These are phyloP conservation scores for Pachyrhizus erosus DNA, from an alignment of 306 rosid species.

Conservation along the genomic window DNA sequence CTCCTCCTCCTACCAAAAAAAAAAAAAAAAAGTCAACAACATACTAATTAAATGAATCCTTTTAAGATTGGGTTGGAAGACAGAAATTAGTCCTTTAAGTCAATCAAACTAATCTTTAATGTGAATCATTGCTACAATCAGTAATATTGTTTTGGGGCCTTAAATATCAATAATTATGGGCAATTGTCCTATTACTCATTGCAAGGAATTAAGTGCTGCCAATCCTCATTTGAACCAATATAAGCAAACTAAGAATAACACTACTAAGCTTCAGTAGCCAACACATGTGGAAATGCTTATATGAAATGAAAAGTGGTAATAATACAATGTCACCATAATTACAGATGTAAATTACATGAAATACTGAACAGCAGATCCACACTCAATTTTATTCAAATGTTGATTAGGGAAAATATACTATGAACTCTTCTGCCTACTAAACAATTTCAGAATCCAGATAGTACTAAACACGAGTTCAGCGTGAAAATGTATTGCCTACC, in stretches of 20 bases:
- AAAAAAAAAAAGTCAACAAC: conserved; percentile 43
- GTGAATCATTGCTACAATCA: conserved; percentile 18
- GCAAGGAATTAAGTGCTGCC: conserved; percentile 17
- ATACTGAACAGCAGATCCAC: conserved; percentile 22
- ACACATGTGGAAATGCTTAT: conserved; percentile 3
- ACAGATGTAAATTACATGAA: neutral
- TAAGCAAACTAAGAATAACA: conserved; percentile 10
- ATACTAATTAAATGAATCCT: conserved; percentile 39
- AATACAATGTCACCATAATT: conserved; percentile 7
- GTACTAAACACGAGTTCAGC: conserved; percentile 10
- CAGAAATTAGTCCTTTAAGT: conserved; percentile 16
- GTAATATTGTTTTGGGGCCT: conserved; percentile 5
- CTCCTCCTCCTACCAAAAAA: conserved; percentile 76
- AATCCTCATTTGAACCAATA: conserved; percentile 37
- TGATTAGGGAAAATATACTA: conserved; percentile 23
- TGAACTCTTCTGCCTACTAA: conserved; percentile 24
- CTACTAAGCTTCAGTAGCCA: conserved; percentile 26
- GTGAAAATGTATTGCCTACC: conserved; percentile 56
- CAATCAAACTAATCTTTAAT: conserved; percentile 30
- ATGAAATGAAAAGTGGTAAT: conserved; percentile 22
- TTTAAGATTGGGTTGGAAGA: conserved; percentile 6
- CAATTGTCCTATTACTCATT: conserved; percentile 29
- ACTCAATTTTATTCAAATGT: neutral
- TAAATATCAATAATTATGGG: conserved; percentile 27
- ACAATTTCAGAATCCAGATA: conserved; percentile 32